phyloP scores from a whole-genome alignment of 768 basidiomycete species.

The Termitomyces sp. region DNA sequence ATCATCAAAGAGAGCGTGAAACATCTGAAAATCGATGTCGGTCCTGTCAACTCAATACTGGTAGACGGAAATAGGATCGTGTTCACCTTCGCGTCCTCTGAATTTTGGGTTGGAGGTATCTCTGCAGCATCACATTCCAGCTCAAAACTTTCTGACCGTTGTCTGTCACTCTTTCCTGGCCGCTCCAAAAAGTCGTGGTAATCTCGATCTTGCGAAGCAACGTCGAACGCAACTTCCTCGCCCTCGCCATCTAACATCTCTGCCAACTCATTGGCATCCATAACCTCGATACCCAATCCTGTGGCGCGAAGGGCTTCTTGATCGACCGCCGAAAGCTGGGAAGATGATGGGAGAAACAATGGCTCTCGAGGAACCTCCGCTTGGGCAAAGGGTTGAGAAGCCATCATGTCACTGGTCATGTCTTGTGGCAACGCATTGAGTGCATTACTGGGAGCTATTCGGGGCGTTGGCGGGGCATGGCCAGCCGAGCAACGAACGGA shows the following conservation, averaged over 20 bases:
- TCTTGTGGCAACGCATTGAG: slow-evolving; percentile 2
- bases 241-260: slow-evolving; percentile 57
- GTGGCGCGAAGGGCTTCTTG: slow-evolving; percentile 48
- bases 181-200: slow-evolving; percentile 5
- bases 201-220: slow-evolving; percentile 21
- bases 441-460: background rate
- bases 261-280: slow-evolving; percentile 56
- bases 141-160: slow-evolving; percentile 25
- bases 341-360: slow-evolving; percentile 39
- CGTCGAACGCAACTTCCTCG: slow-evolving; percentile 44
- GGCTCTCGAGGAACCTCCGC: slow-evolving; percentile 23
- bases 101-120: slow-evolving; percentile 35
- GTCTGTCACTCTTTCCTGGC: slow-evolving; percentile 16
- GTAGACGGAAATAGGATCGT: background rate
- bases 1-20: slow-evolving; percentile 49
- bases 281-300: slow-evolving; percentile 62
- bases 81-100: slow-evolving; percentile 27
- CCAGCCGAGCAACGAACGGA: slow-evolving; percentile 4
- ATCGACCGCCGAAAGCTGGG: slow-evolving; percentile 57
- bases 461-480: slow-evolving; percentile 1
- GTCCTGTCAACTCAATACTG: no score
- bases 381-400: slow-evolving; percentile 13
- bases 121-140: slow-evolving; percentile 28
- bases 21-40: slow-evolving; percentile 22
- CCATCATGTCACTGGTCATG: background rate